Percentiles rank a stretch among this genome's conserved stretches.
Conservation (phyloP, 768 basidiomycete species). For the Auriscalpium orientale region DNA sequence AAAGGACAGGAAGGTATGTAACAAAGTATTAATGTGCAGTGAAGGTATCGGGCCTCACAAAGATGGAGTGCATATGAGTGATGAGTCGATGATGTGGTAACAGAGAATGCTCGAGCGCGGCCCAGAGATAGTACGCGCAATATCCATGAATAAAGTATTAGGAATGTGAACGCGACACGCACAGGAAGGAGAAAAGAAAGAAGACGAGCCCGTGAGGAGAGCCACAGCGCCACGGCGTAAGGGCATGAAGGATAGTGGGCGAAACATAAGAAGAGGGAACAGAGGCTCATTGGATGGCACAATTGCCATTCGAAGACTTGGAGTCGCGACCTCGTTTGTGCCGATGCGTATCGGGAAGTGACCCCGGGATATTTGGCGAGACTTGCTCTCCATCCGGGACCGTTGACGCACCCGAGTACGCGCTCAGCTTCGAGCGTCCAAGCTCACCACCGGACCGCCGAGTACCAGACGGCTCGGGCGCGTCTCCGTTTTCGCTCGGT, state of each 20-base stretch:
- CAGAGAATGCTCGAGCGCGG: too few relatives aligned
- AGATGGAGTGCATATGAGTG: too few relatives aligned
- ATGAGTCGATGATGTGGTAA: too few relatives aligned
- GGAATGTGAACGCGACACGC: too few relatives aligned
- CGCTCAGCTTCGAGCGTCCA: background rate
- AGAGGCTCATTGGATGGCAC: slow-evolving; percentile 4
- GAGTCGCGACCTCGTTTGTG: slow-evolving; percentile 4
- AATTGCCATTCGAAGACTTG: slow-evolving; percentile 2
- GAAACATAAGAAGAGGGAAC: background rate
- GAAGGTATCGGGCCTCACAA: too few relatives aligned
- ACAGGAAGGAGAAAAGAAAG: too few relatives aligned
- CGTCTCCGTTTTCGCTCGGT: background rate
- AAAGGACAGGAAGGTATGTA: too few relatives aligned
- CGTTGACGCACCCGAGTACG: slow-evolving; percentile 1
- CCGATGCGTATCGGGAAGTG: background rate
- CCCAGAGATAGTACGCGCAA: too few relatives aligned
- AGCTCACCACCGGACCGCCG: background rate
- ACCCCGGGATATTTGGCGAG: background rate
- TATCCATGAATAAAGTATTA: too few relatives aligned
- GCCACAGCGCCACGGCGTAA: background rate
- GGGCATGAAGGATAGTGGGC: background rate
- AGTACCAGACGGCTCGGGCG: background rate
- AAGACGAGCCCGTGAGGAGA: too few relatives aligned
- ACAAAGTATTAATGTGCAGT: too few relatives aligned
- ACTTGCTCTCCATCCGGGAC: background rate